Base-by-base conservation (phyloP, 2,329 filamentous ascomycete species). In the Alternaria panax region DNA sequence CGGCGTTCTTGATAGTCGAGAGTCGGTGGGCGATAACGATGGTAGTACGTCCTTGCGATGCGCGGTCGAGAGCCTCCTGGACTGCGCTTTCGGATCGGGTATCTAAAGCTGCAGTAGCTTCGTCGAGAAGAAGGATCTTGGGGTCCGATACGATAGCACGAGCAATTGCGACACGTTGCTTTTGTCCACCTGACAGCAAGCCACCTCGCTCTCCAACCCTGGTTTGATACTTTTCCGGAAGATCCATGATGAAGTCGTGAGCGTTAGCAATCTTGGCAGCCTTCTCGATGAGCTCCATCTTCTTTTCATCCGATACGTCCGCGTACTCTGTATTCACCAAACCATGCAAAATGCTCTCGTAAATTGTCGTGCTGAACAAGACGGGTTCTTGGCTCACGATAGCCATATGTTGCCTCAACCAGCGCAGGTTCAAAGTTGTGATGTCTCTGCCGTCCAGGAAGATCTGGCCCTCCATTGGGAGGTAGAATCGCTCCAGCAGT, bases 131-230 rank as follows among this genome's bases (percentile, higher is more conserved):
- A 1, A 99, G 84, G 71, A 99, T 89, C 81, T 93, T 96, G 0
- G 94, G 94, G 69, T 97, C 91, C 18, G 91, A 94, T 28, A 97
- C 92, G 57, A 97, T 87, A 38, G 93, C 93, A 72, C 93, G 86
- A 7, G 94, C 93, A 78, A 98, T 97, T 12, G 94, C 93, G 73
- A 98, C 96, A 69, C 95, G 92, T 79, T 98, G 95, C 78, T 97
- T 97, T 79, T 99, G 95, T 34, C 95, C 95, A 76, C 95, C 95
- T 55, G 92, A 96, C 8, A 99, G 84, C 52, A 97, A 81, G 75
- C 97, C 96, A 9, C 95, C 95, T 63, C 93, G 90, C 78, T 98
- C 93, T 57, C 95, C 95, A n/a, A 98, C 94, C 66, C 96, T 89
- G 0, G 95, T 98, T 66, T 97, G 87, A 71, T 98, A 98, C 2